Evolutionary conservation across 352 stramenopile genomes (phyloP).

Genomic region (Pythium pyrilobum): DNA sequence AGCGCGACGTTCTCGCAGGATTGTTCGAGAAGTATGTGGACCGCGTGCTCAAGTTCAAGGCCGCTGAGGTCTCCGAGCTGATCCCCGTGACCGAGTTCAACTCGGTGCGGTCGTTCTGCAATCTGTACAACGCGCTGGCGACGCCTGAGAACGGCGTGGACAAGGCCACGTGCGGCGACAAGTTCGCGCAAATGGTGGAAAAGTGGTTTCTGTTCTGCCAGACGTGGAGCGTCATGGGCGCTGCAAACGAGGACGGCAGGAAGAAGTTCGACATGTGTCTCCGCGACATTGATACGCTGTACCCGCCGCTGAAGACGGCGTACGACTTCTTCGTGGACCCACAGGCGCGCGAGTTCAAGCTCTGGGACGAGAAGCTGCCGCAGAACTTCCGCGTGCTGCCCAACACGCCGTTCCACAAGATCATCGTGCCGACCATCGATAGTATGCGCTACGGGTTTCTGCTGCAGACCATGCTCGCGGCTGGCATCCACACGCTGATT

Average conservation of each 20-base stretch:
- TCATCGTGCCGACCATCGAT: constrained; percentile 86
- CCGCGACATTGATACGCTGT: constrained; percentile 90
- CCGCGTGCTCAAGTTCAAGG: constrained; percentile 65
- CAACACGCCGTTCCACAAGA: constrained; percentile 78
- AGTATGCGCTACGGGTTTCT: constrained; percentile 79
- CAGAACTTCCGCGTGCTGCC: constrained; percentile 66
- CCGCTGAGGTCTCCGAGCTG: constrained; percentile 56
- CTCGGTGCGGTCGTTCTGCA: constrained; percentile 79
- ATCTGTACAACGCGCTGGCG: constrained; percentile 75
- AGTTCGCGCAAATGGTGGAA: constrained; percentile 61
- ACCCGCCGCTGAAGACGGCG: constrained; percentile 87
- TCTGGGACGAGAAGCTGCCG: constrained; percentile 81
- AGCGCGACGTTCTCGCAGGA: constrained; percentile 55
- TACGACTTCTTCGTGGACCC: constrained; percentile 93
- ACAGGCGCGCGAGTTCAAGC: constrained; percentile 66
- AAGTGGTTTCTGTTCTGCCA: constrained; percentile 86
- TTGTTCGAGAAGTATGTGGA: constrained; percentile 85
- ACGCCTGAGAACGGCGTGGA: constrained; percentile 71
- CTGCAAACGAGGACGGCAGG: constrained; percentile 78
- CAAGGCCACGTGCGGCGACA: constrained; percentile 51
- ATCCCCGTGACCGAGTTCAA: constrained; percentile 81
- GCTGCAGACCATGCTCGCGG: constrained; percentile 68
- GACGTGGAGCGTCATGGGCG: constrained; percentile 83
- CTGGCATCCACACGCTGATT: constrained; percentile 80
- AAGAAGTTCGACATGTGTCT: constrained; percentile 86